These are phyloP conservation scores for Blastocystis sp. DNA, from an alignment of 352 stramenopile species.

Conservation along the genomic window DNA sequence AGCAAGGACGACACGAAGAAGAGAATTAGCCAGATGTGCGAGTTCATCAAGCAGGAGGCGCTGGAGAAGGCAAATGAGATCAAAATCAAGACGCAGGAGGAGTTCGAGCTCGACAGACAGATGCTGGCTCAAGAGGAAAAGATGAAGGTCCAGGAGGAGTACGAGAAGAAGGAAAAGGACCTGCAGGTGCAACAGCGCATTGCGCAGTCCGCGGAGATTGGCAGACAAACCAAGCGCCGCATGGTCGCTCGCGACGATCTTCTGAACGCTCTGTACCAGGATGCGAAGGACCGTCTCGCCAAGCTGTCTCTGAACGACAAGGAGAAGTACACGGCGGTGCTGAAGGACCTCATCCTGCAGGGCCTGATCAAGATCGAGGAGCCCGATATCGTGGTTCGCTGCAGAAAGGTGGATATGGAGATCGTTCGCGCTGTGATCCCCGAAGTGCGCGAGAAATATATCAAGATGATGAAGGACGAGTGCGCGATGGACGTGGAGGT, in stretches of 20 bases:
- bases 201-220: slow-evolving; percentile 70
- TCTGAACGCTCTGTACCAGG: slow-evolving; percentile 75
- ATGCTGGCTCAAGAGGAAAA: slow-evolving; percentile 95
- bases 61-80: slow-evolving; percentile 98
- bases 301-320: slow-evolving; percentile 78
- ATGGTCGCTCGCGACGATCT: slow-evolving; percentile 88
- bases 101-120: slow-evolving; percentile 98
- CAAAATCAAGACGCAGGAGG: slow-evolving; percentile 93
- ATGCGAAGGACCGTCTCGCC: slow-evolving; percentile 71
- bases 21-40: slow-evolving; percentile 91
- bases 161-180: slow-evolving; percentile 93
- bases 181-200: slow-evolving; percentile 82
- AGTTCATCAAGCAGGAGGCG: slow-evolving; percentile 98
- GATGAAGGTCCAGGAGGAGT: slow-evolving; percentile 93
- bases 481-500: slow-evolving; percentile 67
- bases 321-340: slow-evolving; percentile 86
- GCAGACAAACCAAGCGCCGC: slow-evolving; percentile 75
- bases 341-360: slow-evolving; percentile 78
- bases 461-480: slow-evolving; percentile 76
- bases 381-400: slow-evolving; percentile 85
- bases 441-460: slow-evolving; percentile 81
- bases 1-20: slow-evolving; percentile 80
- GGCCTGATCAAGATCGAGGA: too few relatives aligned
- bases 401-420: slow-evolving; percentile 84
- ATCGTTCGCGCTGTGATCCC: slow-evolving; percentile 82